Evolutionary conservation across 352 stramenopile species (phyloP).

Genomic region (Thalassiosira ordinaria): DNA sequence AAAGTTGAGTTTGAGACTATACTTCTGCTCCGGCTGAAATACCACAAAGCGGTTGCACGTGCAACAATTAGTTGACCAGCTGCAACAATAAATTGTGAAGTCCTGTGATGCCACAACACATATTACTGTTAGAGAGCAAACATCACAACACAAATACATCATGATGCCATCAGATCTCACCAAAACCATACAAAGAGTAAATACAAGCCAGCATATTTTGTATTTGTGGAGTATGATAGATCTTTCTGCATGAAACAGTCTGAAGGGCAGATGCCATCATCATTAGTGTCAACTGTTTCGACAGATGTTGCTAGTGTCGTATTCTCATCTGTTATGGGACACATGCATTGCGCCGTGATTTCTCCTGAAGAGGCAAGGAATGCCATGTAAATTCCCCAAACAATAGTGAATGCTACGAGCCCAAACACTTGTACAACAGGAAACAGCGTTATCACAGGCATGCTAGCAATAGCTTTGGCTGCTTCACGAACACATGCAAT

Average conservation of each 20-base stretch:
- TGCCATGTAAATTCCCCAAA: conserved; percentile 81
- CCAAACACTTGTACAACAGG: conserved; percentile 85
- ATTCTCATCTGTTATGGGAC: conserved; percentile 25
- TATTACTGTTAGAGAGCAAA: too few species aligned
- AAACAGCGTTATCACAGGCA: conserved; percentile 84
- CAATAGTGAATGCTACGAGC: conserved; percentile 75
- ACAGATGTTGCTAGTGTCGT: conserved; percentile 8
- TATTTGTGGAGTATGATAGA: conserved; percentile 30
- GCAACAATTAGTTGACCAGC: conserved; percentile 93
- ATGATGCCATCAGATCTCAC: too few species aligned
- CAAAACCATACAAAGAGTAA: conserved; percentile 94
- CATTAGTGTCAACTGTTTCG: conserved; percentile 13
- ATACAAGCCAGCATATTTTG: conserved; percentile 70
- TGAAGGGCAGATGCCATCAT: conserved; percentile 13
- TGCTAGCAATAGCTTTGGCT: conserved; percentile 76
- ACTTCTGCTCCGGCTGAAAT: conserved; percentile 89
- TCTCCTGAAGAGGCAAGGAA: conserved; percentile 85
- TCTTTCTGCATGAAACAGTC: conserved; percentile 46
- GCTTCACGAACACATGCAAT: conserved; percentile 87
- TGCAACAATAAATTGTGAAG: conserved; percentile 93
- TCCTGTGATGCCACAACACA: too few species aligned
- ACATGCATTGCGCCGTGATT: conserved; percentile 50
- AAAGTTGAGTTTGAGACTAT: conserved; percentile 76
- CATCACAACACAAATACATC: too few species aligned
- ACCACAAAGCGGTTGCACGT: conserved; percentile 83